Percentiles rank a stretch among this genome's conserved stretches.
Evolutionary conservation across 257 asterid genomes (phyloP).

Genomic region (Solanum stenotomum): DNA sequence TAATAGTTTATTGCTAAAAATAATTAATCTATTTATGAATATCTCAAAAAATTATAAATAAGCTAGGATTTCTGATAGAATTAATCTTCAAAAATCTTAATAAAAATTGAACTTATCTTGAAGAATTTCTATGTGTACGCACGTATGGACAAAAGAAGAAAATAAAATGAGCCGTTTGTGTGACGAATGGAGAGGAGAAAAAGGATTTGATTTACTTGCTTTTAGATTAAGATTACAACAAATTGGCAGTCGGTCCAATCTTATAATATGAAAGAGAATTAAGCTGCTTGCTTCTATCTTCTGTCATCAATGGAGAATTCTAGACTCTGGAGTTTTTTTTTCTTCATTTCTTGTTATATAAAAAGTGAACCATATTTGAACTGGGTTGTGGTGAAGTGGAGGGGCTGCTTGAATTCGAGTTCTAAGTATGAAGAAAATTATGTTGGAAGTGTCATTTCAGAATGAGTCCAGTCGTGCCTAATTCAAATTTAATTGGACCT

Average conservation of each 20-base stretch:
- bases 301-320: background rate
- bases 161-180: background rate
- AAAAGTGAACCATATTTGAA: background rate
- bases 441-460: fast-evolving
- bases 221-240: background rate
- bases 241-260: background rate
- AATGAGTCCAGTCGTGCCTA: fast-evolving
- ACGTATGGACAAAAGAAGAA: background rate
- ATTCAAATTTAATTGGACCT: too few relatives aligned
- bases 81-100: background rate
- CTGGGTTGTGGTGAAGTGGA: too few relatives aligned
- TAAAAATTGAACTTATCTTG: background rate
- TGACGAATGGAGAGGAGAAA: background rate
- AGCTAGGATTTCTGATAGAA: too few relatives aligned
- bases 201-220: background rate
- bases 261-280: background rate
- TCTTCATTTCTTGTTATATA: background rate
- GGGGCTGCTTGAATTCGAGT: background rate
- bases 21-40: background rate
- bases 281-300: background rate
- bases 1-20: too few relatives aligned
- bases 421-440: too few relatives aligned
- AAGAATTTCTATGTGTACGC: background rate
- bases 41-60: background rate
- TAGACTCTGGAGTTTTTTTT: background rate